Base-by-base conservation (phyloP, 2,329 filamentous ascomycete genomes). In the Ceratocystis diversiconidia region DNA sequence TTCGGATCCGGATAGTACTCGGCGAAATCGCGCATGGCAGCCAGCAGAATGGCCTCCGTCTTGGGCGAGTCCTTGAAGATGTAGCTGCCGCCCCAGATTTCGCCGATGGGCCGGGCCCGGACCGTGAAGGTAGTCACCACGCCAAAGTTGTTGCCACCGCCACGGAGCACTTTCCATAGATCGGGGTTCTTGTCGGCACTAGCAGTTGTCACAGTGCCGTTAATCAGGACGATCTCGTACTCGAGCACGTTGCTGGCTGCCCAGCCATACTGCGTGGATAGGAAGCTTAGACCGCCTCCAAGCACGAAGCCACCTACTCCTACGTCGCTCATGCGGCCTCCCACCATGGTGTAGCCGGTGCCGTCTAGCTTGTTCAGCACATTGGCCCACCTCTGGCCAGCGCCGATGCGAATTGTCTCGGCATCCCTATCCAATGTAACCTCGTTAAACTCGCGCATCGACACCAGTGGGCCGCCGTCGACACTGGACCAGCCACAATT, bases 61-160 rank as follows among this genome's bases (percentile, higher is more conserved):
- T 70, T 62, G 4, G 68, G 68, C 25, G 71, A 66, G 65, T 70
- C 50, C 22, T 68, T 66, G 63, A 72, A 71, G 15, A 62, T 32
- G 17, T 69, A 62, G 60, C 67, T 66, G n/a, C 62, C 67, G 66
- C 72, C 72, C 73, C 75, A 77, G 62, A 79, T 71, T 1, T 72
- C 41, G 12, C 73, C 74, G 15, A 73, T 74, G 1, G 73, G 71
- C 59, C 75, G 73, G 0, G 76, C 75, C 12, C 71, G 71, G 15
- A 80, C 70, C 25, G 77, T 74, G 71, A 84, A 76, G 8, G 78
- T 79, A 8, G 77, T 74, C 3, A 85, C 79, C 3, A 85, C 74
- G n/a, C 78, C 82, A 68, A 81, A 85, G 60, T 79, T 84, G 43
- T 80, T 80, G 0, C 82, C 80, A 2, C 80, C 79, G 19, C 81